Percentiles rank a stretch among this genome's conserved stretches.
Conservation (phyloP, 805 yeast genomes). For the Lachancea quebecensis region DNA sequence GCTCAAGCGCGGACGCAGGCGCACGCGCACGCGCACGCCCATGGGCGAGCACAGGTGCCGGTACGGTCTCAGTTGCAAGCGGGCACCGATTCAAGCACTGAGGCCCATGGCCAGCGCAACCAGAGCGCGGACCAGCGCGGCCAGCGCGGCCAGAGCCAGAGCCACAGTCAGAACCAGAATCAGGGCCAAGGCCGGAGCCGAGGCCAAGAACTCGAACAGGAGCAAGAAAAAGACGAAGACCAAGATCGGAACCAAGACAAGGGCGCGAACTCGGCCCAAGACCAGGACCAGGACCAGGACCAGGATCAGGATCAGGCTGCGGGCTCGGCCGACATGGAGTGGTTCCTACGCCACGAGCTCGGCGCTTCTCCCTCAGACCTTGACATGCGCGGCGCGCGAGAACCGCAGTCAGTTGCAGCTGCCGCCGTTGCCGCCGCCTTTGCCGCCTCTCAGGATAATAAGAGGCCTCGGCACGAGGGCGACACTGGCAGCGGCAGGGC, state of each 20-base stretch:
- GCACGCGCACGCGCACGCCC: slow-evolving; percentile 15
- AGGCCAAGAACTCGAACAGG: too few relatives aligned
- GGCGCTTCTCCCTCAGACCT: slow-evolving; percentile 1
- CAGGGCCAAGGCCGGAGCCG: neutral
- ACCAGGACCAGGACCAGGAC: neutral
- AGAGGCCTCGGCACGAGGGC: neutral
- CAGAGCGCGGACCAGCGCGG: too few relatives aligned
- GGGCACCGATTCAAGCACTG: too few relatives aligned
- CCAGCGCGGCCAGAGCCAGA: too few relatives aligned
- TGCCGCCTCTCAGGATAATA: slow-evolving; percentile 14
- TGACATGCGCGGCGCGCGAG: slow-evolving; percentile 4
- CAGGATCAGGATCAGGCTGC: slow-evolving; percentile 7
- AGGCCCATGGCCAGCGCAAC: too few relatives aligned
- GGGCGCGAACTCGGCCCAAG: too few relatives aligned
- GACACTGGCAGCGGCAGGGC: slow-evolving; percentile 5
- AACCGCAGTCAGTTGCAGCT: slow-evolving; percentile 24
- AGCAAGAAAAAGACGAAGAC: too few relatives aligned
- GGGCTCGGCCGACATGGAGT: slow-evolving; percentile 17
- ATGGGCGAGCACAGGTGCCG: neutral
- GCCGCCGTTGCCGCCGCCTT: slow-evolving; percentile 32
- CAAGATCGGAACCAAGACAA: too few relatives aligned
- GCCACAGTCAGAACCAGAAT: too few relatives aligned
- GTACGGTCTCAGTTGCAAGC: neutral
- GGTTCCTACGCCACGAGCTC: slow-evolving; percentile 21
- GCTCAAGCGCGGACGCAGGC: neutral